phyloP scores from a whole-genome alignment of 2,329 filamentous ascomycete genomes.

The Fusarium chuoi region DNA sequence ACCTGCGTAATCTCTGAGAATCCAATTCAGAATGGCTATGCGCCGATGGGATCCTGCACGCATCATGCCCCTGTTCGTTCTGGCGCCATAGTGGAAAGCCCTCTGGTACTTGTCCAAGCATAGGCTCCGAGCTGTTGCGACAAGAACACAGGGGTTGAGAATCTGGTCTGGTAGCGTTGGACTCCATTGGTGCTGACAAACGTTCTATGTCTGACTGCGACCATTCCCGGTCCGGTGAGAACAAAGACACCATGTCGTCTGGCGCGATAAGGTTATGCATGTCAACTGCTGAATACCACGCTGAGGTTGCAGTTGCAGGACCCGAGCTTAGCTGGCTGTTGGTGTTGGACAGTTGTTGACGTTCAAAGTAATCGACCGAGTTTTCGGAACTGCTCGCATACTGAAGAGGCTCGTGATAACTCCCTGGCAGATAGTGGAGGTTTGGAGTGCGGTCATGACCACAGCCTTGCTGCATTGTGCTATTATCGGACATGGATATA shows the following conservation, averaged over 20 bases:
- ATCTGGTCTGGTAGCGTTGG: neutral
- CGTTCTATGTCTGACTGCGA: neutral
- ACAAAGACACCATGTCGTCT: neutral
- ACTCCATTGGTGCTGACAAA: neutral
- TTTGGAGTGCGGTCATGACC: neutral
- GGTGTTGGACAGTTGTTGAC: neutral
- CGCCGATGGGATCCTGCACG: no score
- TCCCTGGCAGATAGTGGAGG: neutral
- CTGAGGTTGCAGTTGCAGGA: neutral
- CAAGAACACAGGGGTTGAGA: neutral
- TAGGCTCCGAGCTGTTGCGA: neutral
- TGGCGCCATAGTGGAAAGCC: no score
- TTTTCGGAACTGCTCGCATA: neutral
- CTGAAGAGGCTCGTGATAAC: neutral
- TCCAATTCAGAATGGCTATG: no score
- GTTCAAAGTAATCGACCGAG: neutral
- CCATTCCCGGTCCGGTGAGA: neutral
- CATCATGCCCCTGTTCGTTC: no score
- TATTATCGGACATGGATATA: fast-evolving
- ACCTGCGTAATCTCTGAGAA: no score
- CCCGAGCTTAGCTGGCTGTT: neutral
- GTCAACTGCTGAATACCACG: neutral
- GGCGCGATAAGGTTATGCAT: neutral
- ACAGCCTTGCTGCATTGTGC: neutral
- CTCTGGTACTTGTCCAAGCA: no score